These are phyloP conservation scores for Wilcoxina mikolae DNA, from an alignment of 495 filamentous ascomycete genomes.

Conservation along the genomic window DNA sequence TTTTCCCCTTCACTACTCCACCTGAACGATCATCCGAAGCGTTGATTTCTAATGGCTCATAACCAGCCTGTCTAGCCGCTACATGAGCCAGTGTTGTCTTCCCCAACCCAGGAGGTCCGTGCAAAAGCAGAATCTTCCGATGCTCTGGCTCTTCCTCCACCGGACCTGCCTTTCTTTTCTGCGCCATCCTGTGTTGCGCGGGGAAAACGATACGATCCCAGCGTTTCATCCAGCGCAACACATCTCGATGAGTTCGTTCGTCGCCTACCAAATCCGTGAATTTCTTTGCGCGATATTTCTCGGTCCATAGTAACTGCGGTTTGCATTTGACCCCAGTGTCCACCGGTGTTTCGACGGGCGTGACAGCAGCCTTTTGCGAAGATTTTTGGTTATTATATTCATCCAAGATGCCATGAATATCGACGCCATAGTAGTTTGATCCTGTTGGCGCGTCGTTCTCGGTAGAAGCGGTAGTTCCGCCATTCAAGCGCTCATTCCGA, in stretches of 20 bases:
- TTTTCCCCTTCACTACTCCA: slow-evolving; percentile 73
- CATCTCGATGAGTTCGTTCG: slow-evolving; percentile 80
- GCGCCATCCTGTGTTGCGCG: slow-evolving; percentile 28
- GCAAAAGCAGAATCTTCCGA: slow-evolving; percentile 74
- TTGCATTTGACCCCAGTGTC: not conserved
- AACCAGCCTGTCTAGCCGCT: slow-evolving; percentile 85
- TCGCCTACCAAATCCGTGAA: slow-evolving; percentile 91
- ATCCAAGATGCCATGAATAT: not conserved
- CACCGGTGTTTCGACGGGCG: not conserved
- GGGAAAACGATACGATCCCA: slow-evolving; percentile 94
- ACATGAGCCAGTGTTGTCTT: slow-evolving; percentile 97
- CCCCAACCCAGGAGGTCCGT: slow-evolving; percentile 80
- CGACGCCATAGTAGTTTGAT: not conserved
- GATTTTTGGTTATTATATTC: not conserved
- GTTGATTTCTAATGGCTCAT: slow-evolving; percentile 84
- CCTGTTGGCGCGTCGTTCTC: not conserved
- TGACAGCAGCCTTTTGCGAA: not conserved
- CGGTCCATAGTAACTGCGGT: slow-evolving; percentile 49
- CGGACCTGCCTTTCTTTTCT: slow-evolving; percentile 24
- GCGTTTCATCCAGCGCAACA: slow-evolving; percentile 80
- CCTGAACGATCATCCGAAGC: slow-evolving; percentile 65
- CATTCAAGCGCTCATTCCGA: slow-evolving; percentile 1
- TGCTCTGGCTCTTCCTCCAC: slow-evolving; percentile 53
- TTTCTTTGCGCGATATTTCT: slow-evolving; percentile 79
- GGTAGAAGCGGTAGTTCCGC: not conserved